These are phyloP conservation scores for Dactylonectria estremocensis DNA, from an alignment of 2,329 filamentous ascomycete genomes.

Conservation along the genomic window DNA sequence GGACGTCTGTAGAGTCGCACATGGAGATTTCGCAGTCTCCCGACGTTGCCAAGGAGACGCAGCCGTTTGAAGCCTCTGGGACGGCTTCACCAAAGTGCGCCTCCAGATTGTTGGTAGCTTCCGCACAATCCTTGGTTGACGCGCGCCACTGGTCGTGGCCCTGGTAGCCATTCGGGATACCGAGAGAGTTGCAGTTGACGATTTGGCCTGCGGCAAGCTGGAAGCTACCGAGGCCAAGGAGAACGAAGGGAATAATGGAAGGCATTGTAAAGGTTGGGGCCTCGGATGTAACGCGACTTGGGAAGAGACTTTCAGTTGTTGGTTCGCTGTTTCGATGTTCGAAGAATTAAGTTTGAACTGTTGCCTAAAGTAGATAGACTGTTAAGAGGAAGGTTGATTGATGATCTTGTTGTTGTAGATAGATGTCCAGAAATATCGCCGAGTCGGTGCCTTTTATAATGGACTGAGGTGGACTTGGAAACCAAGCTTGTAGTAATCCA, in stretches of 20 bases:
- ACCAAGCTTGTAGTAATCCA: neutral
- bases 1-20: neutral
- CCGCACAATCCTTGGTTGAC: conserved; percentile 2
- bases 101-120: conserved; percentile 1
- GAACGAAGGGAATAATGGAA: neutral
- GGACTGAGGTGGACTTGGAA: neutral
- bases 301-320: neutral
- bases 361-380: neutral
- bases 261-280: neutral
- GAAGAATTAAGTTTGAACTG: neutral
- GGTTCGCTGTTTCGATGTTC: neutral
- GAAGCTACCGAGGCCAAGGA: neutral
- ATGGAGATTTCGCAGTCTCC: neutral
- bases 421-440: neutral
- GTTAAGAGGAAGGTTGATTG: neutral
- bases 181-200: conserved; percentile 12
- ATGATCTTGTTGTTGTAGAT: conserved; percentile 1
- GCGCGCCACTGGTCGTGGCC: conserved; percentile 11
- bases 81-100: neutral
- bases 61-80: neutral
- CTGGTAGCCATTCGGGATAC: conserved; percentile 1
- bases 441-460: conserved; percentile 2
- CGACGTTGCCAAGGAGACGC: neutral
- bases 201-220: conserved; percentile 1
- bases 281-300: too few relatives aligned